These are phyloP conservation scores for Calocybe gangraenosa DNA, from an alignment of 768 basidiomycete genomes.

Conservation along the genomic window DNA sequence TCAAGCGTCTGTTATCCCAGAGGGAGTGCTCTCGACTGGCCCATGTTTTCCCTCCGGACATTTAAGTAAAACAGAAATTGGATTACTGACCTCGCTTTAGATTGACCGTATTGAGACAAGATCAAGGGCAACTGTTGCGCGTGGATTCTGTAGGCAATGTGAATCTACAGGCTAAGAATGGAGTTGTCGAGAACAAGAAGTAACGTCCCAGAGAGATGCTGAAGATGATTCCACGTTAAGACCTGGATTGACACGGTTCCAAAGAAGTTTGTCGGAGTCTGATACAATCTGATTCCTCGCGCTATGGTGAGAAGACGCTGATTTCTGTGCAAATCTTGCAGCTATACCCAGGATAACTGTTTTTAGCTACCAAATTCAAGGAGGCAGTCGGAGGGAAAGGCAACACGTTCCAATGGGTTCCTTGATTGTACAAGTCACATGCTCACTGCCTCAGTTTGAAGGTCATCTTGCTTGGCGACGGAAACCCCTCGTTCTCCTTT, in stretches of 20 bases:
- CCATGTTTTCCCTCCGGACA: neutral
- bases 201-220: constrained; percentile 2
- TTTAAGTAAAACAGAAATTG: constrained; percentile 2
- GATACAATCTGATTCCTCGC: constrained; percentile 13
- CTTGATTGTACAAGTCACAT: neutral
- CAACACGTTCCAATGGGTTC: neutral
- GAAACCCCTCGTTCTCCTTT: too few relatives aligned
- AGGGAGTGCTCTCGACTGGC: constrained; percentile 1
- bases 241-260: constrained; percentile 9
- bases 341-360: too few relatives aligned
- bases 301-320: constrained; percentile 13
- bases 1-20: neutral
- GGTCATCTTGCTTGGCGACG: too few relatives aligned
- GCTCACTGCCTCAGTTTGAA: neutral
- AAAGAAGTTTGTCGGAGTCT: constrained; percentile 12
- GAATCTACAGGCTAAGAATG: constrained; percentile 19
- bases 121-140: constrained; percentile 9
- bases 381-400: neutral
- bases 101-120: neutral
- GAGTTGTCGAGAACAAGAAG: constrained; percentile 12
- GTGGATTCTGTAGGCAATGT: constrained; percentile 21
- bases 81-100: constrained; percentile 7
- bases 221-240: constrained; percentile 12
- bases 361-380: neutral
- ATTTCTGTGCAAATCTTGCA: neutral